Conservation (phyloP, 352 stramenopile species). For the Phytophthora syringae region DNA sequence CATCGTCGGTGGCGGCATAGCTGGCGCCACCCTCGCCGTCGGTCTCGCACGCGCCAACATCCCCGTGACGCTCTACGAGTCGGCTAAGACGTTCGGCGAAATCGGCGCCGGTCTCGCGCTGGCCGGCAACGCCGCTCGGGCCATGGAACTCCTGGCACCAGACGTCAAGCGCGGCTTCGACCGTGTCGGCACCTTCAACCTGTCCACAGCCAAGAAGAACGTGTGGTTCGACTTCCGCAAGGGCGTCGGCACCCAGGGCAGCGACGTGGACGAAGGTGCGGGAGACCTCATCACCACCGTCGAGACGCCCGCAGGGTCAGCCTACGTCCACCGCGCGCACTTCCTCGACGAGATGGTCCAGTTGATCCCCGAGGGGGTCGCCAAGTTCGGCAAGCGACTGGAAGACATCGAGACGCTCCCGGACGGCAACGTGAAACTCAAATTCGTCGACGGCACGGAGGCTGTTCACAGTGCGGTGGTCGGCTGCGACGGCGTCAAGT, state of each 20-base stretch:
- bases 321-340: constrained; percentile 42
- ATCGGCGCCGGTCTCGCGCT: constrained; percentile 39
- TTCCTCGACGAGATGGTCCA: constrained; percentile 44
- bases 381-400: constrained; percentile 39
- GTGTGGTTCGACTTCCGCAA: constrained; percentile 49
- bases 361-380: constrained; percentile 31
- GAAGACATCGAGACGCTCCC: constrained; percentile 35
- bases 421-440: constrained; percentile 40
- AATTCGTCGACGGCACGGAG: constrained; percentile 37
- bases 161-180: constrained; percentile 42
- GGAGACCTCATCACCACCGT: constrained; percentile 39
- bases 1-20: constrained; percentile 40
- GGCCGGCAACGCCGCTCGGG: constrained; percentile 30
- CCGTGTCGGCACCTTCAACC: constrained; percentile 44
- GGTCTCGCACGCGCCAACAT: constrained; percentile 32
- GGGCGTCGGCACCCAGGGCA: constrained; percentile 33
- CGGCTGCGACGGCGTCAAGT: constrained; percentile 41
- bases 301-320: constrained; percentile 34
- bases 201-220: constrained; percentile 38
- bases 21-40: constrained; percentile 34
- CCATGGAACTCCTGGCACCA: constrained; percentile 37
- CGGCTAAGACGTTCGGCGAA: constrained; percentile 37
- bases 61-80: constrained; percentile 42
- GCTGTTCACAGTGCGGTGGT: constrained; percentile 40
- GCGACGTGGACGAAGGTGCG: constrained; percentile 20